Evolutionary conservation across 176 grass and related monocot species (phyloP).

Genomic region (Triticum urartu): DNA sequence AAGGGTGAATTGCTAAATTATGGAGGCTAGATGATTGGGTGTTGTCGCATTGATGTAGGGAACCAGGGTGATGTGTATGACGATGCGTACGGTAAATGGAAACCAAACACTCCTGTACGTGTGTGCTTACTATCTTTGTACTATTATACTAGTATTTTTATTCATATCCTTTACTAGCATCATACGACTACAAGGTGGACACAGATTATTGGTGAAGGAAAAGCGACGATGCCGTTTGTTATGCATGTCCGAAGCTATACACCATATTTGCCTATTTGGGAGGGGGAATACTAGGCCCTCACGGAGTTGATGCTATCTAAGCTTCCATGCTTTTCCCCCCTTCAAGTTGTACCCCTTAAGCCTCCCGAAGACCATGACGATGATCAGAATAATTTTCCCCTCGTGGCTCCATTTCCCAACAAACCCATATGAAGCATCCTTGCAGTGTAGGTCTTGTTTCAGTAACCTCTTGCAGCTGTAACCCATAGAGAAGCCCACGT

Average conservation of each 20-base stretch:
- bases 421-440: slow-evolving; percentile 67
- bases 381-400: slow-evolving; percentile 68
- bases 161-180: background rate
- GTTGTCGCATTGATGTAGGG: background rate
- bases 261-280: background rate
- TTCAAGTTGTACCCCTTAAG: slow-evolving; percentile 64
- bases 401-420: slow-evolving; percentile 64
- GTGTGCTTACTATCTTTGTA: background rate
- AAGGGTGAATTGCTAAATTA: background rate
- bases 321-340: slow-evolving; percentile 65
- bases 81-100: background rate
- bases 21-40: background rate
- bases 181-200: background rate
- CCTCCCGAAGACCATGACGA: slow-evolving; percentile 84
- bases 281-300: background rate
- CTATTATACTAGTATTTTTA: background rate
- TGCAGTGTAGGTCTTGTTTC: slow-evolving; percentile 48
- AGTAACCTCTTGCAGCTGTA: slow-evolving; percentile 62
- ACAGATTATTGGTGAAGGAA: slow-evolving; percentile 17
- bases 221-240: background rate
- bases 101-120: background rate
- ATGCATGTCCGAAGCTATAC: background rate
- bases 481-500: slow-evolving; percentile 70
- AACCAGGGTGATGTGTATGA: background rate
- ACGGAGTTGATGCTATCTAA: slow-evolving; percentile 44